Base-by-base conservation (phyloP, 495 filamentous ascomycete species). In the Viridothelium virens region DNA sequence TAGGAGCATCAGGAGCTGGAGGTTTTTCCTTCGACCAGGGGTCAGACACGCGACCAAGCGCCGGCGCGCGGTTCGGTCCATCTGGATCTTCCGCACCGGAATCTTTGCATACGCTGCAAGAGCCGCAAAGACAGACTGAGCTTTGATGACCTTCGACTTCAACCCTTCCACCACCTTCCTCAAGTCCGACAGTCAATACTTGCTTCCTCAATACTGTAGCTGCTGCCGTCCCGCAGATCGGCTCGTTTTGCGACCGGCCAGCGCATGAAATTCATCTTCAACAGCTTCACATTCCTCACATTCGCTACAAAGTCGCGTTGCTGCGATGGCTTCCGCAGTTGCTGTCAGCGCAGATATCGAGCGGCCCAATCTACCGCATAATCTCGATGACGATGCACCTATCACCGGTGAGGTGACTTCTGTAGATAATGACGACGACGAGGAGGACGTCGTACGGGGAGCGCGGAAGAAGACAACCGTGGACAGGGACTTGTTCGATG, bases 261-360 rank as follows among this genome's bases (percentile, higher is more conserved):
- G 39, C 39, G 39, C 39, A 44, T 44, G 12, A 44, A 12, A 6
- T 12, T 44, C 39, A 44, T 12, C 39, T 44, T 44, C 12, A 5
- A 44, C 39, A 44, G 12, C 12, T 6, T 53, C 48, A 4, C 48
- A 25, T 25, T 53, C 48, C 48, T 53, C 48, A n/a, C 6, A 25
- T 7, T n/a, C 16, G 16, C n/a, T 18, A 3, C 16, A 4, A n/a
- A n/a, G 7, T 53, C 18, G 48, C n/a, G 16, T n/a, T 14, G 9
- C 6, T 5, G 6, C 39, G n/a, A 75, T 75, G 74, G 74, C 72
- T 36, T 74, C 74, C 37, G 71, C 69, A 5, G 69, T 67, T 9
- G 70, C 71, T 36, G 72, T 75, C 16, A 70, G 56, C 14, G 73
- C 71, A 9, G 56, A 73, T 62, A 62, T 62, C 11, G 62, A 48